A percentile compares a stretch with the other conserved stretches of the same genome.
These are phyloP conservation scores for Musa beccarii DNA, from an alignment of 176 grass and related monocot genomes.

Conservation along the genomic window DNA sequence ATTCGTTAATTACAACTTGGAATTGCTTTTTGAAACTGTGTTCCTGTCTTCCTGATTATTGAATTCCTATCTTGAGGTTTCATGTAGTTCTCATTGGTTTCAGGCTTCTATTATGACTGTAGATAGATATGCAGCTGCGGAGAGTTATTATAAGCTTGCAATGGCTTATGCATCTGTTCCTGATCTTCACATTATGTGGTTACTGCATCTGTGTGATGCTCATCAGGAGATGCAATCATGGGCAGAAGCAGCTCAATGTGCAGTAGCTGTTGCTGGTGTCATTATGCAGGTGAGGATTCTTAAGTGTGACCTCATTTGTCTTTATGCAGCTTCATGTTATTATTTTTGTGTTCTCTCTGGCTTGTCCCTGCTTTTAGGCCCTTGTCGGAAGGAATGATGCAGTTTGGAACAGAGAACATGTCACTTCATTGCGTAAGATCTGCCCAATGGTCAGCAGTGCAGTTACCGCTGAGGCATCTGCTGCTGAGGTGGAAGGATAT, in stretches of 20 bases:
- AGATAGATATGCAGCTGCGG: conserved; percentile 81
- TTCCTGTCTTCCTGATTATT: background rate
- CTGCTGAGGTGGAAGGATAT: conserved; percentile 98
- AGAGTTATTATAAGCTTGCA: conserved; percentile 93
- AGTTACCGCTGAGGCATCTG: conserved; percentile 58
- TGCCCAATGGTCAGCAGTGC: conserved; percentile 82
- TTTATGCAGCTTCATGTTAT: background rate
- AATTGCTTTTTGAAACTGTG: background rate
- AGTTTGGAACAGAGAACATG: conserved; percentile 85
- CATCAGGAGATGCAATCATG: conserved; percentile 99
- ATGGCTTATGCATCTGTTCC: conserved; percentile 87
- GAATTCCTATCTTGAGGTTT: too few species aligned
- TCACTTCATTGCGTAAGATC: conserved; percentile 74
- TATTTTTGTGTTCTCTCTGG: conserved; percentile 9
- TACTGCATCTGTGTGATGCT: conserved; percentile 88
- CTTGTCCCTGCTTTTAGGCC: conserved; percentile 42
- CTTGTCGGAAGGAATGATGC: conserved; percentile 97
- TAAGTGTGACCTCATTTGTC: background rate
- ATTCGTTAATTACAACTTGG: background rate
- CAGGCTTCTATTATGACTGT: conserved; percentile 66
- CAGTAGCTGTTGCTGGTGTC: conserved; percentile 96
- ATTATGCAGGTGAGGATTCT: conserved; percentile 84
- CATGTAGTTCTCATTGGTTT: background rate
- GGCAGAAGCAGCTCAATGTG: conserved; percentile 99
- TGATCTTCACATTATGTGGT: conserved; percentile 99